Evolutionary conservation across 2,329 filamentous ascomycete genomes (phyloP), one percentile per base, ranked within the genome.

Genomic region (Aspergillus terreus): DNA sequence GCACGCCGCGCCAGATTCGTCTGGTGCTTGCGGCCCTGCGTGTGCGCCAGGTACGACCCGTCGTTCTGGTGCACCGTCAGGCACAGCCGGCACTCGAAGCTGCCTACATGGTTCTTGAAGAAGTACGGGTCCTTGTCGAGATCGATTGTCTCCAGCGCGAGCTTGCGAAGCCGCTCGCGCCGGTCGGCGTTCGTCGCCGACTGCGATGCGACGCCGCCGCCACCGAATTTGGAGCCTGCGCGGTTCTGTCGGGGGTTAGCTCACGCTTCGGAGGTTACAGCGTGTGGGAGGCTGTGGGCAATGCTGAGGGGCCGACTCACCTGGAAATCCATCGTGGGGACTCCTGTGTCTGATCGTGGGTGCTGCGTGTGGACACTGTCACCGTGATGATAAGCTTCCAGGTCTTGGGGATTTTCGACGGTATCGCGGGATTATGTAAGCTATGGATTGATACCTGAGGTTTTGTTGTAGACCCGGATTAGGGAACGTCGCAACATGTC

Each of bases 111-210:
- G 79, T 99, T 99, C 74, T 95, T 95, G 86, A 99, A 99, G 80
- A 97, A 96, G 82, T 97, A 99, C 0, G 94, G 94, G 76, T 99
- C 94, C 77, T 96, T 97, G 76, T 97, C 94, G 57, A 97, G 88
- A 78, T 97, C 92, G 80, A 99, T 99, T 50, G 91, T 95, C 77
- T 99, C 94, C 67, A 99, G 89, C 52, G 94, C 94, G 68, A 99
- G 91, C 78, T 96, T 96, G 73, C 92, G 91, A 36, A 99, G 87
- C 58, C 94, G 92, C 74, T 99, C 94, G 70, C 94, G 90, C 53
- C 94, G 90, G 82, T 97, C 94, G 59, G 94, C 92, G 74, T 97
- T 97, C 57, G 91, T 95, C 53, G 91, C 90, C 65, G 87, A 92
- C 67, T 90, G 85, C 5, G 92, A 96, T 71, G 94, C 94, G 63